Percentiles rank a stretch among this genome's conserved stretches.
phyloP scores from a whole-genome alignment of 2,329 filamentous ascomycete species.

The Apiospora arundinis region DNA sequence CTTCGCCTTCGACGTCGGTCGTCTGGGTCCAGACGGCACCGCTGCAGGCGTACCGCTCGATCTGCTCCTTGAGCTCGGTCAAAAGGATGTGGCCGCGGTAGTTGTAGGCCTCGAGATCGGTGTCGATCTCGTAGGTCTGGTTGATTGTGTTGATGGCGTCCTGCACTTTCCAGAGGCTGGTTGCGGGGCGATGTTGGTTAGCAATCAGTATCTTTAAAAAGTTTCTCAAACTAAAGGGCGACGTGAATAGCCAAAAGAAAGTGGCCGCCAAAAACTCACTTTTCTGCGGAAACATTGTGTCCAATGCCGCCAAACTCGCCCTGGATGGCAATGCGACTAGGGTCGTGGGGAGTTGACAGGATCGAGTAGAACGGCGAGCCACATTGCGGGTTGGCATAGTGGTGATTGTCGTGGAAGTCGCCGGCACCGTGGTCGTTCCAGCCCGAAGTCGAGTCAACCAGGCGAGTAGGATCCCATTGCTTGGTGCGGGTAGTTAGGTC shows the following conservation, averaged over 20 bases:
- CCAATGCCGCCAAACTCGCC: slow-evolving; percentile 77
- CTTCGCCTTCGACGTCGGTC: slow-evolving; percentile 76
- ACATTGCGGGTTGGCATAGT: slow-evolving; percentile 75
- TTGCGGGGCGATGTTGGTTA: slow-evolving; percentile 39
- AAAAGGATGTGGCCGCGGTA: slow-evolving; percentile 67
- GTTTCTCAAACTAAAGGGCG: too few relatives aligned
- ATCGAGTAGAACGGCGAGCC: slow-evolving; percentile 72
- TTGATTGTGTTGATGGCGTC: slow-evolving; percentile 65
- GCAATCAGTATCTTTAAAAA: background rate
- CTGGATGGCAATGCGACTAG: slow-evolving; percentile 68
- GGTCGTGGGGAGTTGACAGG: slow-evolving; percentile 61
- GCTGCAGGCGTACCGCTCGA: slow-evolving; percentile 66
- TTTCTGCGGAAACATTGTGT: slow-evolving; percentile 65
- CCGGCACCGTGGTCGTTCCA: slow-evolving; percentile 74
- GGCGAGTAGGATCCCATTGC: slow-evolving; percentile 65
- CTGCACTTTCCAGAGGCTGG: slow-evolving; percentile 65
- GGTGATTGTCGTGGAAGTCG: slow-evolving; percentile 72
- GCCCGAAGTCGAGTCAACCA: slow-evolving; percentile 68
- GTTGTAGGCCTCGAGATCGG: slow-evolving; percentile 66
- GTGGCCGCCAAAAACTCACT: slow-evolving; percentile 45
- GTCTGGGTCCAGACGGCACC: slow-evolving; percentile 77
- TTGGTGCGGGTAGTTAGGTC: slow-evolving; percentile 61
- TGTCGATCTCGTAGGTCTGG: slow-evolving; percentile 71
- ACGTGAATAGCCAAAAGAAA: background rate
- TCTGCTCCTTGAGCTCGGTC: slow-evolving; percentile 65